Evolutionary conservation across 2,329 filamentous ascomycete species (phyloP).

Genomic region (Atkinsonella texensis): DNA sequence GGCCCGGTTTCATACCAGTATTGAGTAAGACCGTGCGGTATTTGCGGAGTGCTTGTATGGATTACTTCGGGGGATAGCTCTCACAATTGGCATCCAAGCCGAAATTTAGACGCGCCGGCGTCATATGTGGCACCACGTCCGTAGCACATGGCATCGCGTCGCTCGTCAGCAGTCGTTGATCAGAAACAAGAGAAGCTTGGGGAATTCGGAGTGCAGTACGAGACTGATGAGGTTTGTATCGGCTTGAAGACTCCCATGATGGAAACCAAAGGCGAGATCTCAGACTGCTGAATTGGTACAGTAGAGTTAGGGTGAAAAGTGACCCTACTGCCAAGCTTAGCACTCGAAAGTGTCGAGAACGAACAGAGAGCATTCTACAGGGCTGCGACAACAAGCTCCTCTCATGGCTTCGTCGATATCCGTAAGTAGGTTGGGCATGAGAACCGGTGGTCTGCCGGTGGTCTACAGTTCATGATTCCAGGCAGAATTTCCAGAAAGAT

Average conservation of each 20-base stretch:
- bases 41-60: not conserved
- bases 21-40: slow-evolving; percentile 7
- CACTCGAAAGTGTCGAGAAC: not conserved
- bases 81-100: slow-evolving; percentile 1
- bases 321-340: not conserved
- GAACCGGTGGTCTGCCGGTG: not conserved
- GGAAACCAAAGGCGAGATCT: not conserved
- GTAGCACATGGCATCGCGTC: slow-evolving; percentile 5
- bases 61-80: slow-evolving; percentile 1
- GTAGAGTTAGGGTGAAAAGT: not conserved
- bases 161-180: slow-evolving; percentile 1
- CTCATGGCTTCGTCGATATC: not conserved
- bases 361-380: not conserved
- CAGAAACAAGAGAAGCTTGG: slow-evolving; percentile 12
- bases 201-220: slow-evolving; percentile 13
- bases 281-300: not conserved
- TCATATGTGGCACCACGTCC: slow-evolving; percentile 4
- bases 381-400: not conserved
- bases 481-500: too few relatives aligned
- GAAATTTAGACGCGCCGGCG: not conserved
- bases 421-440: not conserved
- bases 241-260: not conserved
- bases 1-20: slow-evolving; percentile 23
- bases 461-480: too few relatives aligned
- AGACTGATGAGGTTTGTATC: slow-evolving; percentile 8